Evolutionary conservation across 2,329 filamentous ascomycete genomes (phyloP).

Genomic region (Fonsecaea erecta): DNA sequence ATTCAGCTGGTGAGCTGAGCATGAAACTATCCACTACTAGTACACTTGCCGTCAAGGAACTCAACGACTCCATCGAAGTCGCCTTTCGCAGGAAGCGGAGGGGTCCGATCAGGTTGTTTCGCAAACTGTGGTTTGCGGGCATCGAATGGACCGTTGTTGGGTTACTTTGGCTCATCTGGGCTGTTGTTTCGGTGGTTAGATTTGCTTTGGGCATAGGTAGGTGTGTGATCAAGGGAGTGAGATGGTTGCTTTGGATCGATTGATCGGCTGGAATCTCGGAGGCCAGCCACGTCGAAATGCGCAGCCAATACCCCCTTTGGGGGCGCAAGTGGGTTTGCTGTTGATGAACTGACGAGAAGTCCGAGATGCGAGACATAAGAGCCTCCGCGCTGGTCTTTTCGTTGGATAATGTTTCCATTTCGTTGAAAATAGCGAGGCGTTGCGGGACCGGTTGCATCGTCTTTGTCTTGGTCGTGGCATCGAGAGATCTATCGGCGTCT

Average conservation of each 20-base stretch:
- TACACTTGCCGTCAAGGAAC: constrained; percentile 77
- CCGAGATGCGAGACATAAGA: background rate
- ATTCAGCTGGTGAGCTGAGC: constrained; percentile 78
- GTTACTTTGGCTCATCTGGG: constrained; percentile 94
- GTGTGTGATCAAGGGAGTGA: constrained; percentile 63
- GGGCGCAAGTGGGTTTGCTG: background rate
- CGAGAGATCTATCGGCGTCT: background rate
- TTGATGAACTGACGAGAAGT: background rate
- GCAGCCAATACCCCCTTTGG: background rate
- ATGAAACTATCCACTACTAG: constrained; percentile 76
- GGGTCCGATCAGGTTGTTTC: constrained; percentile 69
- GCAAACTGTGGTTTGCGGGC: constrained; percentile 75
- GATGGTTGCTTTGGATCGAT: constrained; percentile 80
- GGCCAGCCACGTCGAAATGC: background rate
- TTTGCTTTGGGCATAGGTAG: constrained; percentile 66
- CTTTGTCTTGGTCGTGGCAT: background rate
- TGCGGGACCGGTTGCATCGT: background rate
- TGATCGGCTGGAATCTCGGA: background rate
- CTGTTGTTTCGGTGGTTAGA: constrained; percentile 78
- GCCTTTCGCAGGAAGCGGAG: constrained; percentile 74
- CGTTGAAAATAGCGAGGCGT: background rate
- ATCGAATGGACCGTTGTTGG: constrained; percentile 88
- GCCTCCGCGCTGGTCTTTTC: background rate
- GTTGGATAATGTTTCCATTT: background rate
- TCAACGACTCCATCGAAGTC: constrained; percentile 73